Conservation (phyloP, 2,329 filamentous ascomycete species). For the Atkinsonella hypoxylon region DNA sequence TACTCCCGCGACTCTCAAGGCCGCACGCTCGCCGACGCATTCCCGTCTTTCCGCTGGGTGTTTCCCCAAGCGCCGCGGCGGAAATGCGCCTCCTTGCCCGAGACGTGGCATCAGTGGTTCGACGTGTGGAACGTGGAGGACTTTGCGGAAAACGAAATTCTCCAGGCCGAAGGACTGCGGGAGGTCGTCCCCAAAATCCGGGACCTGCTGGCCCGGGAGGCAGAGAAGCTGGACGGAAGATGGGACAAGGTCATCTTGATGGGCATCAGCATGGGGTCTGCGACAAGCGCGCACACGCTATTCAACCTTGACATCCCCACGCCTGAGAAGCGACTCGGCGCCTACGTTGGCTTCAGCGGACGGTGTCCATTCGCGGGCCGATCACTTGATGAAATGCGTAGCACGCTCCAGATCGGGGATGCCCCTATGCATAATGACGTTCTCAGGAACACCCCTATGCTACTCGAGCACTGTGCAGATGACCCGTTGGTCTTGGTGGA, state of each 20-base stretch:
- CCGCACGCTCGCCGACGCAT: constrained; percentile 23
- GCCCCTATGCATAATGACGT: constrained; percentile 16
- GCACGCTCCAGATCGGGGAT: constrained; percentile 18
- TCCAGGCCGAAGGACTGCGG: constrained; percentile 28
- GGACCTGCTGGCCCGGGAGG: constrained; percentile 23
- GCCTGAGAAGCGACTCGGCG: constrained; percentile 13
- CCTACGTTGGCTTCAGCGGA: constrained; percentile 26
- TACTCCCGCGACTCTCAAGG: constrained; percentile 19
- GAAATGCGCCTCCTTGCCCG: constrained; percentile 12
- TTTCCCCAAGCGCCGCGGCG: constrained; percentile 31
- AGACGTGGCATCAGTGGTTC: constrained; percentile 33
- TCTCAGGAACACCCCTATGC: constrained; percentile 28
- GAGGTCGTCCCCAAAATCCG: constrained; percentile 24
- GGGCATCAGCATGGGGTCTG: constrained; percentile 36
- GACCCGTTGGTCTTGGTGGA: constrained; percentile 28
- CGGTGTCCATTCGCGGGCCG: constrained; percentile 24
- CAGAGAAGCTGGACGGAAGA: constrained; percentile 20
- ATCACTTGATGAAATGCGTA: constrained; percentile 18
- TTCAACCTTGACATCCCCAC: constrained; percentile 19
- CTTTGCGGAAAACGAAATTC: constrained; percentile 27
- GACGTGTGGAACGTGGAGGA: constrained; percentile 33
- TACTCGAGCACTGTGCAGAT: constrained; percentile 33
- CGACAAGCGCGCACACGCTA: constrained; percentile 25
- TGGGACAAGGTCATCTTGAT: constrained; percentile 28
- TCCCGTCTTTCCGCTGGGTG: constrained; percentile 35